Percentiles rank a stretch among this genome's conserved stretches.
phyloP scores from a whole-genome alignment of 2,329 filamentous ascomycete genomes.

The Fusarium albidum region DNA sequence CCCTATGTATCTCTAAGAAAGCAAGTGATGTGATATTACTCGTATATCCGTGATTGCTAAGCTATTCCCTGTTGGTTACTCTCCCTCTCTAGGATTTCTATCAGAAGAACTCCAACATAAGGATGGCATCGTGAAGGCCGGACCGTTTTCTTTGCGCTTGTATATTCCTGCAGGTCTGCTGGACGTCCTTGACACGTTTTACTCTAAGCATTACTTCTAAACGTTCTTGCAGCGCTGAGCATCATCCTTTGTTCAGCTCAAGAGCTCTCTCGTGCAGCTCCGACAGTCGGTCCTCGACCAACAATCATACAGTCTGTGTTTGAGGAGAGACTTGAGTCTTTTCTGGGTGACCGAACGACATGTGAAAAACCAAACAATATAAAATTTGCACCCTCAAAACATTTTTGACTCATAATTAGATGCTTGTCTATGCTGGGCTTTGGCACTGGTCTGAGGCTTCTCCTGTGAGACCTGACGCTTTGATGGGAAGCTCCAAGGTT shows the following conservation, averaged over 20 bases:
- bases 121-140: too few species aligned
- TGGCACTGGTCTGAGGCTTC: neutral
- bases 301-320: neutral
- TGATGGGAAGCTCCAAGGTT: neutral
- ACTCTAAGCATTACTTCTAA: neutral
- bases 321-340: neutral
- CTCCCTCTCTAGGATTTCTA: neutral
- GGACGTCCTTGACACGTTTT: neutral
- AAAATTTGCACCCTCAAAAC: too few species aligned
- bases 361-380: too few species aligned
- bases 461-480: neutral
- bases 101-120: neutral
- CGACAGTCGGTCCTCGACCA: neutral
- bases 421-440: too few species aligned
- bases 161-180: too few species aligned
- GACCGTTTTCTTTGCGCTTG: too few species aligned
- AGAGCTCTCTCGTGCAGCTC: neutral
- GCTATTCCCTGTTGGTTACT: neutral
- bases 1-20: constrained; percentile 45
- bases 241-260: too few species aligned
- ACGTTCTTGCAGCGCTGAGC: neutral
- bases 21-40: constrained; percentile 41
- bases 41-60: constrained; percentile 1
- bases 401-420: too few species aligned
- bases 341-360: neutral